phyloP scores from a whole-genome alignment of 2,329 filamentous ascomycete species.

The Pseudogymnoascus sp. region DNA sequence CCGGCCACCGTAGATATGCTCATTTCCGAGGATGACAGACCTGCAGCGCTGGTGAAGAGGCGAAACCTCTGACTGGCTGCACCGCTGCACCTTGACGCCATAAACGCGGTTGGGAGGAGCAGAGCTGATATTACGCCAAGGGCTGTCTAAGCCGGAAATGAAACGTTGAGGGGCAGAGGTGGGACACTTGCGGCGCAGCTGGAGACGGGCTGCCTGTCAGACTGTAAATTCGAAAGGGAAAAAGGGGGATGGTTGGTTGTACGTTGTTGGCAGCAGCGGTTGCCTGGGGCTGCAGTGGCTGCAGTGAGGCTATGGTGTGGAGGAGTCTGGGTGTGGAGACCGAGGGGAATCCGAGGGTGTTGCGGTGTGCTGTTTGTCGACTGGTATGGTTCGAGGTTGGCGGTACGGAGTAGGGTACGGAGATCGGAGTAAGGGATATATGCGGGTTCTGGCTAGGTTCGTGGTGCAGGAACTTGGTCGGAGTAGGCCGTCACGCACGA shows the following conservation, averaged over 20 bases:
- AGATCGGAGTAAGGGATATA: background rate
- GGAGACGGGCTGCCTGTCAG: background rate
- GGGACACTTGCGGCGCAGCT: background rate
- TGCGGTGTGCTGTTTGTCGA: background rate
- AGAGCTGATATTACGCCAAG: background rate
- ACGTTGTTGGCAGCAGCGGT: background rate
- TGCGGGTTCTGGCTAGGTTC: background rate
- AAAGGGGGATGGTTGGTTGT: background rate
- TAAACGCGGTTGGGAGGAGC: background rate
- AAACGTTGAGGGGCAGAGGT: background rate
- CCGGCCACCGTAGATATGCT: background rate
- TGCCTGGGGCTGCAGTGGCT: background rate
- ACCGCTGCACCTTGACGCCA: background rate
- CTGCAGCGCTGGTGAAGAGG: background rate
- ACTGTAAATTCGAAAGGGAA: background rate
- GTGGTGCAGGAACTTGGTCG: background rate
- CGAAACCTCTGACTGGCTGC: background rate
- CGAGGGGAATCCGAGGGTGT: background rate
- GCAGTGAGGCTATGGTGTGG: background rate
- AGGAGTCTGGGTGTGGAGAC: background rate
- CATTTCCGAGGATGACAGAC: background rate
- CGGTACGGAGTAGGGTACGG: background rate
- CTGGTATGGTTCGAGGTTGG: background rate
- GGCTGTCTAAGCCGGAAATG: background rate
- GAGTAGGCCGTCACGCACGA: background rate